Base-by-base conservation (phyloP, 306 rosid genomes). In the Ormosia semicastrata region DNA sequence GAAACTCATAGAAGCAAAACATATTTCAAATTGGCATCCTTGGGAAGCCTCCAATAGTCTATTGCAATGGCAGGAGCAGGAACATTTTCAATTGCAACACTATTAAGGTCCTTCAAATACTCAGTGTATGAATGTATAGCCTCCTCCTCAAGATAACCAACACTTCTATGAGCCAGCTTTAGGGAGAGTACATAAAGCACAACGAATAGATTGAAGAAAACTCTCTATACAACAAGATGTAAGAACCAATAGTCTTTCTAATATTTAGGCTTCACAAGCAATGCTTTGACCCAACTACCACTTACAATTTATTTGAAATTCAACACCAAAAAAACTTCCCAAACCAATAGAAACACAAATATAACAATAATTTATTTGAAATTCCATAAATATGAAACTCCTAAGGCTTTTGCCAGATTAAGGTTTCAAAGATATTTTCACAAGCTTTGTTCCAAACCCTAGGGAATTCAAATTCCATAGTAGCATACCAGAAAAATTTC, bases 51-150 rank as follows among this genome's bases (percentile, higher is more conserved):
- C 95, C 97, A 92, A 74, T 92, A 92, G 79, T 92, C 97, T 53
- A 92, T 90, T 2, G 97, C 92, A 59, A 92, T 92, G 10, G 93
- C 97, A 68, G 97, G 97, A 15, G 93, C 97, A 1, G 89, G 89
- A 8, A 88, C 87, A 30, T 92, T 92, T 66, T 89, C 92, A 37
- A 92, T 88, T 32, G 85, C 85, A 0, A 95, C 97, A 37, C 80
- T 64, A 32, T 88, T 85, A 57, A 92, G 83, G 2, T 88, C 97
- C 33, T 88, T 54, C 81, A 92, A 46, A 47, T 88, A 87, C 7
- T 89, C 85, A 0, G 97, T 92, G 5, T 92, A 90, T 2, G 97
- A 90, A 79, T 64, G 73, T 33, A 92, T 71, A 67, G 97, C 97
- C 77, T 92, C 97, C 78, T 92, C 97, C 24, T 92, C 95, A 81